These are phyloP conservation scores for Verbascum thapsus DNA, from an alignment of 257 asterid genomes.

Conservation along the genomic window DNA sequence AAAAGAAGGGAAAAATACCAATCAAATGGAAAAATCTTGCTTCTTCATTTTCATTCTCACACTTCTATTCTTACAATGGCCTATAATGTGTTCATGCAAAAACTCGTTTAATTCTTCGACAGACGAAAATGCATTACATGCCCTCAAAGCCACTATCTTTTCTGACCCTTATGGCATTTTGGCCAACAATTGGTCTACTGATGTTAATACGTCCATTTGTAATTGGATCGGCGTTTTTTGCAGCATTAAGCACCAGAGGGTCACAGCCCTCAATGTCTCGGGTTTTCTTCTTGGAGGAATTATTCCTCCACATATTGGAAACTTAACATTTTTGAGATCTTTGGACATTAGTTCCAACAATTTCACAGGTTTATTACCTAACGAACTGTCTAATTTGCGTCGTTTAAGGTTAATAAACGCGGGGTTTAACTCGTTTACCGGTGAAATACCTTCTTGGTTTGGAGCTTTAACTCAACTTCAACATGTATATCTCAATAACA, in stretches of 20 bases:
- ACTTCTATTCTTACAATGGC: neutral
- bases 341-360: conserved; percentile 23
- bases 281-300: conserved; percentile 18
- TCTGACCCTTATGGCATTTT: conserved; percentile 35
- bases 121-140: conserved; percentile 39
- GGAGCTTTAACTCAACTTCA: conserved; percentile 13
- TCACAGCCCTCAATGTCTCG: conserved; percentile 28
- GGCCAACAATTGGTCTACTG: conserved; percentile 22
- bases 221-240: conserved; percentile 34
- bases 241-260: conserved; percentile 12
- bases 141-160: conserved; percentile 34
- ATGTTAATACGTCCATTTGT: neutral
- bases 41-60: neutral
- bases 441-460: conserved; percentile 28
- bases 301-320: conserved; percentile 15
- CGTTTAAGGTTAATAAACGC: too few species aligned
- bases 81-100: neutral
- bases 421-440: neutral
- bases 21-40: neutral
- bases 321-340: conserved; percentile 9
- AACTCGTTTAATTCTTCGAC: neutral
- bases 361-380: conserved; percentile 10
- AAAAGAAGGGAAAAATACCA: too few species aligned
- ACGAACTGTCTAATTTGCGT: neutral
- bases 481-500: conserved; percentile 6